These are phyloP conservation scores for Coffea eugenioides DNA, from an alignment of 257 asterid genomes.

Conservation along the genomic window DNA sequence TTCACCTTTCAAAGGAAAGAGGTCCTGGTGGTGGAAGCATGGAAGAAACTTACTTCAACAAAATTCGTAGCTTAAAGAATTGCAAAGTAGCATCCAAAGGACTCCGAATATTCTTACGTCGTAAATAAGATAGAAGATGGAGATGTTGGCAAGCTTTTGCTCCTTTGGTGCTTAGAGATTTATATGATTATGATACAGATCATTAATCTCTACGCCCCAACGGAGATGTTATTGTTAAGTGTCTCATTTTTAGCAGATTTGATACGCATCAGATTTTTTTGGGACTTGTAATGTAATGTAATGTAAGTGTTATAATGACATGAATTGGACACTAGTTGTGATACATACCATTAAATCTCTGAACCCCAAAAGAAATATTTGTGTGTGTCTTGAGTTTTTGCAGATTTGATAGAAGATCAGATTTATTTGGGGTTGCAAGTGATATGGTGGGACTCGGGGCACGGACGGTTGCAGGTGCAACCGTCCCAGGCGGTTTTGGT, in stretches of 20 bases:
- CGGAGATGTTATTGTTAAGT: background rate
- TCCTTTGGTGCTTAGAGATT: background rate
- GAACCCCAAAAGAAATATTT: too few relatives aligned
- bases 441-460: too few relatives aligned
- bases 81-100: background rate
- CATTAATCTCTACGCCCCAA: background rate
- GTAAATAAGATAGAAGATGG: background rate
- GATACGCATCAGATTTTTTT: too few relatives aligned
- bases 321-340: too few relatives aligned
- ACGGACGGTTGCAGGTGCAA: too few relatives aligned
- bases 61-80: background rate
- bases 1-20: constrained; percentile 14
- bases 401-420: background rate
- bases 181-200: background rate
- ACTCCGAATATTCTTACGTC: background rate
- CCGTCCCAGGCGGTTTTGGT: too few relatives aligned
- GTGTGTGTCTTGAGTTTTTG: too few relatives aligned
- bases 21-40: background rate
- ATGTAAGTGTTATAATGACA: too few relatives aligned
- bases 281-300: too few relatives aligned
- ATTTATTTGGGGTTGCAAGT: background rate
- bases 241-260: too few relatives aligned
- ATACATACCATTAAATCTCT: too few relatives aligned
- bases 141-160: background rate
- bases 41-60: constrained; percentile 10